Evolutionary conservation across 2,329 filamentous ascomycete species (phyloP).

Genomic region (Trichoderma lentiforme): DNA sequence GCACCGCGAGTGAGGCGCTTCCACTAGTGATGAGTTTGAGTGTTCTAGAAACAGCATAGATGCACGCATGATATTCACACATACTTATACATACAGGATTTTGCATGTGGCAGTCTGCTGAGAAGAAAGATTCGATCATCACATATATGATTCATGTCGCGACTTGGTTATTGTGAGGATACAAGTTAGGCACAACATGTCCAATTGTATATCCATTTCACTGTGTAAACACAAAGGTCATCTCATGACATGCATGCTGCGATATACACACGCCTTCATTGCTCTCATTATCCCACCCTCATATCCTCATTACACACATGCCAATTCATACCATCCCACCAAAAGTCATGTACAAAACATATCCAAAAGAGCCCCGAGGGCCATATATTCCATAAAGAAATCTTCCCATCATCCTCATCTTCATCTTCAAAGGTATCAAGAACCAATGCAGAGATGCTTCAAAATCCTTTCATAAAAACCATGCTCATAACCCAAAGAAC

Average conservation of each 20-base stretch:
- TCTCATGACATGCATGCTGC: not conserved
- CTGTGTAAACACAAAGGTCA: not conserved
- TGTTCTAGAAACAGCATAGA: not conserved
- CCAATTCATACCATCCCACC: not conserved
- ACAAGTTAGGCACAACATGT: not conserved
- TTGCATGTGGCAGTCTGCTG: not conserved
- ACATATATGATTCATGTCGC: not conserved
- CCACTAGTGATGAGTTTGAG: rapidly evolving
- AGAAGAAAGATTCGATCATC: not conserved
- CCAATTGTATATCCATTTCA: not conserved
- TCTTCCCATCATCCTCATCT: not conserved
- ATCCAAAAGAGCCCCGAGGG: not conserved
- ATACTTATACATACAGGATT: rapidly evolving
- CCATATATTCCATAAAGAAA: not conserved
- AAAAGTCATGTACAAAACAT: not conserved
- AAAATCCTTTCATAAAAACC: not conserved
- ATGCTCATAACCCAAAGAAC: not conserved
- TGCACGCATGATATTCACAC: not conserved
- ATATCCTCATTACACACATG: not conserved
- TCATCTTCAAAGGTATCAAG: not conserved
- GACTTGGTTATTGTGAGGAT: no score
- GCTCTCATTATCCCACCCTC: not conserved
- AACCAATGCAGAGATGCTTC: not conserved
- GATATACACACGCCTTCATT: not conserved
- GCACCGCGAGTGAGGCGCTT: not conserved